phyloP scores from a whole-genome alignment of 1,284 basidiomycete species.

The Trichosporon ovoides region DNA sequence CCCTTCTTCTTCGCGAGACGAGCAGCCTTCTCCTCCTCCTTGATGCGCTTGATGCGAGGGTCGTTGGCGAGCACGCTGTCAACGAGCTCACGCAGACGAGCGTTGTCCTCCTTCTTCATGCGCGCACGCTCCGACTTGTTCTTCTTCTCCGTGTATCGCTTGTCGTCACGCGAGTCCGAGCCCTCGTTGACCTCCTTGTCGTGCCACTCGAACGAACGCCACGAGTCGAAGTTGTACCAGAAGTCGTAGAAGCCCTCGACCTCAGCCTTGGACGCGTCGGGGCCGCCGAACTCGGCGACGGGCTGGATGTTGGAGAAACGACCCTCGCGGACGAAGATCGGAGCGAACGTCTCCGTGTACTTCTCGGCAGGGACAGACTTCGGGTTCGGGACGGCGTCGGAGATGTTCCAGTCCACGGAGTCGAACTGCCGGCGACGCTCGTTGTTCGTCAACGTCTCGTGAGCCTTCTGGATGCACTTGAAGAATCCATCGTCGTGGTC shows the following conservation, averaged over 20 bases:
- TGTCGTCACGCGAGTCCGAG: slow-evolving; percentile 95
- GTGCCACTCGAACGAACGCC: slow-evolving; percentile 96
- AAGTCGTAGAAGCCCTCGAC: slow-evolving; percentile 97
- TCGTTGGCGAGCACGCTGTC: slow-evolving; percentile 81
- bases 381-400: slow-evolving; percentile 71
- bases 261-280: slow-evolving; percentile 68
- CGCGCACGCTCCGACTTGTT: slow-evolving; percentile 95
- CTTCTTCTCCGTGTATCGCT: slow-evolving; percentile 99
- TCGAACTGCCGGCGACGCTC: slow-evolving; percentile 94
- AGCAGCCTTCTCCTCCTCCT: slow-evolving; percentile 91
- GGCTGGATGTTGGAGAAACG: slow-evolving; percentile 85
- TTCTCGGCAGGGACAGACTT: slow-evolving; percentile 58
- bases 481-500: slow-evolving; percentile 97
- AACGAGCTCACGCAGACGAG: slow-evolving; percentile 78
- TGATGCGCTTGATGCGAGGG: slow-evolving; percentile 96
- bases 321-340: slow-evolving; percentile 83
- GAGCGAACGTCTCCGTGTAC: slow-evolving; percentile 55
- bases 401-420: slow-evolving; percentile 82
- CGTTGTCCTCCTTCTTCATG: slow-evolving; percentile 96
- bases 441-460: slow-evolving; percentile 80
- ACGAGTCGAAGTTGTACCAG: slow-evolving; percentile 99
- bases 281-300: slow-evolving; percentile 73
- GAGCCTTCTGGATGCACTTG: slow-evolving; percentile 98
- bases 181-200: slow-evolving; percentile 99
- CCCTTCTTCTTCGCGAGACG: slow-evolving; percentile 85